These are phyloP conservation scores for Avena atlantica DNA, from an alignment of 176 grass and related monocot genomes.

Conservation along the genomic window DNA sequence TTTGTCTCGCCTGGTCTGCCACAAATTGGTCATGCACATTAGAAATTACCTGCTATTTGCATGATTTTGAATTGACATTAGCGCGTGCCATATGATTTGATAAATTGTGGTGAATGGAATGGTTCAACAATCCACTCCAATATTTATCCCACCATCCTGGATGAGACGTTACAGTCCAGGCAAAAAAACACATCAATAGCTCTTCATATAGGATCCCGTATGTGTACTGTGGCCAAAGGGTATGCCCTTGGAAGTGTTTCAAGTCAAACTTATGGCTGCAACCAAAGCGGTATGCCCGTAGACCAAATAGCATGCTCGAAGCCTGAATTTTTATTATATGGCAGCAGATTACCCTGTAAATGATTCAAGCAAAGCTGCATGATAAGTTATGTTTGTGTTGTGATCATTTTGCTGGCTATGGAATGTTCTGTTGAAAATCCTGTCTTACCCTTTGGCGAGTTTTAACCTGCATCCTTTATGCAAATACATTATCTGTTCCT, in stretches of 20 bases:
- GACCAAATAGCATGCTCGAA: constrained; percentile 22
- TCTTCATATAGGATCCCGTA: neutral
- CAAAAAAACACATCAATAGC: neutral
- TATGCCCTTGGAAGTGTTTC: neutral
- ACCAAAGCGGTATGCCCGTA: constrained; percentile 2
- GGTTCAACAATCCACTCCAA: neutral
- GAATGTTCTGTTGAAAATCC: neutral
- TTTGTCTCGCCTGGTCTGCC: neutral
- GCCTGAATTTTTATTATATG: neutral
- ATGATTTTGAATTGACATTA: neutral
- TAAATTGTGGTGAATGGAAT: neutral
- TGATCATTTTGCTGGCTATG: constrained; percentile 23
- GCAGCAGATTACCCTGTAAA: constrained; percentile 21
- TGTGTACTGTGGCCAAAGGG: neutral
- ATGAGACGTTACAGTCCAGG: neutral
- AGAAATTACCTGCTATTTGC: neutral
- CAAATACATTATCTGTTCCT: constrained; percentile 3
- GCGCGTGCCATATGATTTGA: neutral
- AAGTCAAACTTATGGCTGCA: neutral
- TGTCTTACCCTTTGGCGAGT: neutral
- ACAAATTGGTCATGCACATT: neutral
- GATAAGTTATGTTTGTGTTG: constrained; percentile 14
- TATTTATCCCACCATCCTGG: neutral
- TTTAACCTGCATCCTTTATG: constrained; percentile 14
- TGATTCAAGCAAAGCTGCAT: constrained; percentile 27